Conservation (phyloP, 164 flowering plant genomes). For the Tetrastigma voinierianum region DNA sequence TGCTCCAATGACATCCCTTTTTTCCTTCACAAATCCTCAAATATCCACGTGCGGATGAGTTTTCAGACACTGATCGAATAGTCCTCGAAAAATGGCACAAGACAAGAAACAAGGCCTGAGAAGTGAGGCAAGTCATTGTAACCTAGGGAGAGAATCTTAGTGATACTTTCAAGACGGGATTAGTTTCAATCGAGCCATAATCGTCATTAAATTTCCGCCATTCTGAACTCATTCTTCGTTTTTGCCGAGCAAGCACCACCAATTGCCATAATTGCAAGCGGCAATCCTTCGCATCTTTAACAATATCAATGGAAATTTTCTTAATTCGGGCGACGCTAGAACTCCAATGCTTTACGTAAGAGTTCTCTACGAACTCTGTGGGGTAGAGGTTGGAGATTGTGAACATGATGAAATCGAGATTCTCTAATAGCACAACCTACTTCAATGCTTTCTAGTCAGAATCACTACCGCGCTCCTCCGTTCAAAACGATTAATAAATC, state of each 20-base stretch:
- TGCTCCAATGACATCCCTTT: too few relatives aligned
- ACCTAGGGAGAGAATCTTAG: constrained; percentile 8
- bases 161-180: too few relatives aligned
- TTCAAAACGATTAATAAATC: neutral
- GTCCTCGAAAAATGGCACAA: constrained; percentile 17
- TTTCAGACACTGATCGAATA: neutral
- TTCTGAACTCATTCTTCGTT: neutral
- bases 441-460: neutral
- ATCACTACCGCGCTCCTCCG: neutral
- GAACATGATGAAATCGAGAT: too few relatives aligned
- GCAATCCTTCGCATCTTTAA: constrained; percentile 16
- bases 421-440: too few relatives aligned
- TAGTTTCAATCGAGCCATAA: constrained; percentile 2
- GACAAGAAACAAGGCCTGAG: constrained; percentile 17
- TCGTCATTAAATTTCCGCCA: constrained; percentile 10
- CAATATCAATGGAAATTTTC: neutral
- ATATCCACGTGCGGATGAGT: constrained; percentile 12
- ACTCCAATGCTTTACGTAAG: neutral
- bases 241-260: constrained; percentile 11
- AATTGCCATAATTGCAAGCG: constrained; percentile 7
- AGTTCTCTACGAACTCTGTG: too few relatives aligned
- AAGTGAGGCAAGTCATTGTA: constrained; percentile 11
- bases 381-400: too few relatives aligned
- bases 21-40: too few relatives aligned
- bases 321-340: constrained; percentile 3